A percentile compares a stretch with the other conserved stretches of the same genome.
Evolutionary conservation across 768 basidiomycete species (phyloP).

Genomic region (Daedaleopsis nitida): DNA sequence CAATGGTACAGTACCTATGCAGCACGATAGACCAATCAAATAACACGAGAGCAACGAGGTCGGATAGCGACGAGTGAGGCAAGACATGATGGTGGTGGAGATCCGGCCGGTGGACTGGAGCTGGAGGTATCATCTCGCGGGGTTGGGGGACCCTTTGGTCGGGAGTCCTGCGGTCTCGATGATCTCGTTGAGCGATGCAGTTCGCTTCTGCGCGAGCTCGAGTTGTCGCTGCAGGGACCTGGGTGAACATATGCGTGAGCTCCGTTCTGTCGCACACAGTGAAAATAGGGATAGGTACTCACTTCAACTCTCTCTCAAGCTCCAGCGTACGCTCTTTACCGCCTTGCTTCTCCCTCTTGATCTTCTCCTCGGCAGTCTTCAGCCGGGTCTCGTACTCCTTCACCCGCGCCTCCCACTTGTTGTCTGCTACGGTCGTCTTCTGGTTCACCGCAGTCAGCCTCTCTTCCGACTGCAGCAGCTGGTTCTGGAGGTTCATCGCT

Average conservation of each 20-base stretch:
- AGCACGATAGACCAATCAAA: not conserved
- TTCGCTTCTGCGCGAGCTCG: slow-evolving; percentile 75
- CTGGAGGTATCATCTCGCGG: slow-evolving; percentile 7
- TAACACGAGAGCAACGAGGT: slow-evolving; percentile 6
- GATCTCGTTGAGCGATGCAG: slow-evolving; percentile 57
- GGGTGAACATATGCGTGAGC: not conserved
- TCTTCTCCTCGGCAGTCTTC: slow-evolving; percentile 84
- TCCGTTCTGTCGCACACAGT: not conserved
- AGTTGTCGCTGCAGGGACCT: slow-evolving; percentile 23
- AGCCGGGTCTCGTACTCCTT: slow-evolving; percentile 86
- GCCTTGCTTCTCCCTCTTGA: slow-evolving; percentile 93
- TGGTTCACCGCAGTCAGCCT: slow-evolving; percentile 73
- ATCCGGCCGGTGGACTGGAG: not conserved
- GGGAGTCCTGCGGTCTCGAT: slow-evolving; percentile 28
- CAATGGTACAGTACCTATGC: slow-evolving; percentile 20
- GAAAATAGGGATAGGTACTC: slow-evolving; percentile 28
- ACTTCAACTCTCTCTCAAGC: slow-evolving; percentile 73
- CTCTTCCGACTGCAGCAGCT: slow-evolving; percentile 81
- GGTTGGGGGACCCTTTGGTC: slow-evolving; percentile 2
- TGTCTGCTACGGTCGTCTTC: slow-evolving; percentile 72
- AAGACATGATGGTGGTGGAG: not conserved
- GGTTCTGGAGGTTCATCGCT: slow-evolving; percentile 83
- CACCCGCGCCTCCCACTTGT: slow-evolving; percentile 94
- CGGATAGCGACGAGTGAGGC: not conserved
- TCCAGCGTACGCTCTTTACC: slow-evolving; percentile 87